phyloP scores from a whole-genome alignment of 2,329 filamentous ascomycete species.

The Pestalotiopsis sp. region DNA sequence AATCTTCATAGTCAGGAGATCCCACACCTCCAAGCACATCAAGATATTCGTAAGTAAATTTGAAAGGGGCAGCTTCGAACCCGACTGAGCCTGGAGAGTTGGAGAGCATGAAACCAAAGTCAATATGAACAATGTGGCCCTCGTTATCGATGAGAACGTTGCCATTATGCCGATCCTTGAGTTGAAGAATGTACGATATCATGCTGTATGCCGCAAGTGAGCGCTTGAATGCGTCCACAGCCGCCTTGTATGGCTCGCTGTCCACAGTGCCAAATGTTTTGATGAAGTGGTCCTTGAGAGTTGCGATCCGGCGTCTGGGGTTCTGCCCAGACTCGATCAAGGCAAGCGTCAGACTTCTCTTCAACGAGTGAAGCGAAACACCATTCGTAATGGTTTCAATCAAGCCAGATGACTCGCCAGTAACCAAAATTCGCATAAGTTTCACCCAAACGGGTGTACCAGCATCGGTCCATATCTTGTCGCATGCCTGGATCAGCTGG shows the following conservation, averaged over 20 bases:
- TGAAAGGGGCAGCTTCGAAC: slow-evolving; percentile 86
- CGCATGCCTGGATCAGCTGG: slow-evolving; percentile 79
- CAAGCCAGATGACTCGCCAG: slow-evolving; percentile 79
- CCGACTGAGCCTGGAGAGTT: slow-evolving; percentile 84
- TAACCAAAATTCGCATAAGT: slow-evolving; percentile 83
- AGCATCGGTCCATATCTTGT: slow-evolving; percentile 79
- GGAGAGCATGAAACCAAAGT: slow-evolving; percentile 88
- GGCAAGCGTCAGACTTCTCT: slow-evolving; percentile 77
- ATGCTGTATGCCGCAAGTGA: slow-evolving; percentile 86
- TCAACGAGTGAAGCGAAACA: slow-evolving; percentile 83
- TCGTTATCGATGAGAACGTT: slow-evolving; percentile 85
- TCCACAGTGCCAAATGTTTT: slow-evolving; percentile 76
- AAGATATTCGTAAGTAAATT: slow-evolving; percentile 83
- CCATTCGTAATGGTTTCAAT: slow-evolving; percentile 90
- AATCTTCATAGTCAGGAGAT: slow-evolving; percentile 71
- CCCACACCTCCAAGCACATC: slow-evolving; percentile 77
- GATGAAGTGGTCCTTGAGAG: slow-evolving; percentile 78
- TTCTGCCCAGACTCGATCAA: slow-evolving; percentile 74
- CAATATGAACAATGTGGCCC: slow-evolving; percentile 85
- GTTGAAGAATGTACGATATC: slow-evolving; percentile 80
- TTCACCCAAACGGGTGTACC: slow-evolving; percentile 83
- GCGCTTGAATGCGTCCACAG: slow-evolving; percentile 77
- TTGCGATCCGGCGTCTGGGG: slow-evolving; percentile 74
- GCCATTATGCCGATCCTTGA: slow-evolving; percentile 85
- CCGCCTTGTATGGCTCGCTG: slow-evolving; percentile 68